phyloP scores from a whole-genome alignment of 2,329 filamentous ascomycete species.

The Xylariaceae sp. region DNA sequence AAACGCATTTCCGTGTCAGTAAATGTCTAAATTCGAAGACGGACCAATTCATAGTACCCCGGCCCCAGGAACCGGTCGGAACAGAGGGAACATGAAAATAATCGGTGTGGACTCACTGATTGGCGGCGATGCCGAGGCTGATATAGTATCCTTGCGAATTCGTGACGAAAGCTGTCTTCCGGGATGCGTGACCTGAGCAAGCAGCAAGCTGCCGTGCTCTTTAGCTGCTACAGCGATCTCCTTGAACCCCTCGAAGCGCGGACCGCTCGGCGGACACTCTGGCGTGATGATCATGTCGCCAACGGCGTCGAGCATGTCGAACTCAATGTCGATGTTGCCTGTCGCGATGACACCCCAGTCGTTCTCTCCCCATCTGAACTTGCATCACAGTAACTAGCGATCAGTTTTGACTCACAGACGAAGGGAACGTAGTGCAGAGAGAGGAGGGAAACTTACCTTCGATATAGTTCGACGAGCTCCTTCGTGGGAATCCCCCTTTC shows the following conservation, averaged over 20 bases:
- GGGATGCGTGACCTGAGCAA: conserved; percentile 61
- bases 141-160: conserved; percentile 37
- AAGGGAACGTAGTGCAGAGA: background rate
- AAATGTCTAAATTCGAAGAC: too few species aligned
- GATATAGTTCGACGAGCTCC: conserved; percentile 50
- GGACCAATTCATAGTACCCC: too few species aligned
- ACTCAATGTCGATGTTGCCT: conserved; percentile 63
- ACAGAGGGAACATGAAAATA: too few species aligned
- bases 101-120: conserved; percentile 25
- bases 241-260: conserved; percentile 59
- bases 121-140: conserved; percentile 38
- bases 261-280: conserved; percentile 46
- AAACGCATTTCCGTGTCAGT: too few species aligned
- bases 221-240: conserved; percentile 52
- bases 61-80: too few species aligned
- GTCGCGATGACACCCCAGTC: conserved; percentile 54
- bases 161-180: conserved; percentile 47
- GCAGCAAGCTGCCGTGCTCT: conserved; percentile 54
- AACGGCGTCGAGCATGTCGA: conserved; percentile 51
- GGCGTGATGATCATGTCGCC: conserved; percentile 58
- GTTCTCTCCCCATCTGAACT: conserved; percentile 53
- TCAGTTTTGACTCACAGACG: too few species aligned
- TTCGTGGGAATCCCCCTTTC: conserved; percentile 42
- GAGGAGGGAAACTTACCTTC: conserved; percentile 11
- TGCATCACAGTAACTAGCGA: too few species aligned